phyloP scores from a whole-genome alignment of 2,329 filamentous ascomycete species.

The Aspergillus neoniger region DNA sequence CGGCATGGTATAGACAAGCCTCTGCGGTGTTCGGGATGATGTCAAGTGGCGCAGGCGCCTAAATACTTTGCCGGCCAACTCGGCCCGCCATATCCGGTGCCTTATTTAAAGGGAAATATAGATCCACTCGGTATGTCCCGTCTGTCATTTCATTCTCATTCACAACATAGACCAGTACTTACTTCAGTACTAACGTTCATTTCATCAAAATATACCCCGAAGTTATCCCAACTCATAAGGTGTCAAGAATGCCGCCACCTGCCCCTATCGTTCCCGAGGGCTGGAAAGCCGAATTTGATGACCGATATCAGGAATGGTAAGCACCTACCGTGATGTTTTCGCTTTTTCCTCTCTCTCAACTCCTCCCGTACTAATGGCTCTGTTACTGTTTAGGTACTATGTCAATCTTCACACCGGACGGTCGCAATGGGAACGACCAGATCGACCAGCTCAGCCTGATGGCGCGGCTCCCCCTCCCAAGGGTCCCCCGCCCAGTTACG shows the following conservation, averaged over 20 bases:
- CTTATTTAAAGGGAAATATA: too few relatives aligned
- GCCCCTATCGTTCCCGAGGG: neutral
- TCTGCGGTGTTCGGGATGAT: too few relatives aligned
- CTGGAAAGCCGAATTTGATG: slow-evolving; percentile 6
- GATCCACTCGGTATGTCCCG: too few relatives aligned
- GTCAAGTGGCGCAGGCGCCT: too few relatives aligned
- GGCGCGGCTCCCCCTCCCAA: neutral
- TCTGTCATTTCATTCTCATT: too few relatives aligned
- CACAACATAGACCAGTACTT: too few relatives aligned
- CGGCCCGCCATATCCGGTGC: too few relatives aligned
- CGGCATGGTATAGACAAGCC: too few relatives aligned
- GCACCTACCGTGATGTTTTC: neutral
- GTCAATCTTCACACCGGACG: slow-evolving; percentile 3
- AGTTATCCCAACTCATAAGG: neutral
- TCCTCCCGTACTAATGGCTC: too few relatives aligned
- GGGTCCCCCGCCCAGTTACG: slow-evolving; percentile 1
- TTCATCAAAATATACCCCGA: neutral
- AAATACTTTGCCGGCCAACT: too few relatives aligned
- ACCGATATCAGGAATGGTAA: slow-evolving; percentile 6
- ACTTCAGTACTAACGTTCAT: too few relatives aligned
- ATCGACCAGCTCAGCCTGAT: neutral
- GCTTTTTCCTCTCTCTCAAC: neutral
- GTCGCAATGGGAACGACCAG: slow-evolving; percentile 5
- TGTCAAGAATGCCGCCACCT: neutral
- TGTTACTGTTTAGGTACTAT: neutral